A percentile compares a stretch with the other conserved stretches of the same genome.
These are phyloP conservation scores for Chaetomium globosum DNA, from an alignment of 2,329 filamentous ascomycete genomes.

Conservation along the genomic window DNA sequence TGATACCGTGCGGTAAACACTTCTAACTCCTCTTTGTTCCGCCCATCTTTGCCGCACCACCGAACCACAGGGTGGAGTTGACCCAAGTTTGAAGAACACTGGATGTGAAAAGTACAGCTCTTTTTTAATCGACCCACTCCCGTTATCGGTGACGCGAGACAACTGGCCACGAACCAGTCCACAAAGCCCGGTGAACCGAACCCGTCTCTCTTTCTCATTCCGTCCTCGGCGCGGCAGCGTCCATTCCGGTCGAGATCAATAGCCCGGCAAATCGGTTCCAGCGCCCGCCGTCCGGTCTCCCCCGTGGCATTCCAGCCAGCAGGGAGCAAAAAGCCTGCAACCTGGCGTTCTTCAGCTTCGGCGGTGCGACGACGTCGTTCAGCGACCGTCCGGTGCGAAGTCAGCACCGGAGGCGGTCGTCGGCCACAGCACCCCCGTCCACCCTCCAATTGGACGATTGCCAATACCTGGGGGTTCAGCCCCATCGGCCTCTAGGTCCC, in stretches of 20 bases:
- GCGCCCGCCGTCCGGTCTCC: conserved; percentile 11
- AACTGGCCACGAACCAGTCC: conserved; percentile 7
- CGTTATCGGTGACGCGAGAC: conserved; percentile 12
- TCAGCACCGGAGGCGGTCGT: conserved; percentile 56
- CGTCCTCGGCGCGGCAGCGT: not conserved
- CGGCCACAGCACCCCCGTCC: conserved; percentile 43
- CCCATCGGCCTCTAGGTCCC: conserved; percentile 42
- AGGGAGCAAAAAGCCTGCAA: conserved; percentile 40
- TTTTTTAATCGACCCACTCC: conserved; percentile 6
- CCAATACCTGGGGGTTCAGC: conserved; percentile 45
- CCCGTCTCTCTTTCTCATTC: not conserved
- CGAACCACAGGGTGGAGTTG: conserved; percentile 8
- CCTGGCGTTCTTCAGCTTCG: conserved; percentile 55
- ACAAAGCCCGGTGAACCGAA: not conserved
- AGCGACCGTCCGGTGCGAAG: conserved; percentile 52
- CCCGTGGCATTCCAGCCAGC: conserved; percentile 28
- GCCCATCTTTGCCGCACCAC: not conserved
- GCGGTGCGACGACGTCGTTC: conserved; percentile 56
- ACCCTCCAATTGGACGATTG: conserved; percentile 42
- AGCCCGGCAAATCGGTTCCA: not conserved
- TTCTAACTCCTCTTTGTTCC: not conserved
- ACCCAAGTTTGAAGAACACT: conserved; percentile 4
- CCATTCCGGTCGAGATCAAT: not conserved
- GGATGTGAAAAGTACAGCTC: not conserved
- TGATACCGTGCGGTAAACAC: not conserved